Conservation (phyloP, 1,284 basidiomycete genomes). For the Coniferiporia weirii region DNA sequence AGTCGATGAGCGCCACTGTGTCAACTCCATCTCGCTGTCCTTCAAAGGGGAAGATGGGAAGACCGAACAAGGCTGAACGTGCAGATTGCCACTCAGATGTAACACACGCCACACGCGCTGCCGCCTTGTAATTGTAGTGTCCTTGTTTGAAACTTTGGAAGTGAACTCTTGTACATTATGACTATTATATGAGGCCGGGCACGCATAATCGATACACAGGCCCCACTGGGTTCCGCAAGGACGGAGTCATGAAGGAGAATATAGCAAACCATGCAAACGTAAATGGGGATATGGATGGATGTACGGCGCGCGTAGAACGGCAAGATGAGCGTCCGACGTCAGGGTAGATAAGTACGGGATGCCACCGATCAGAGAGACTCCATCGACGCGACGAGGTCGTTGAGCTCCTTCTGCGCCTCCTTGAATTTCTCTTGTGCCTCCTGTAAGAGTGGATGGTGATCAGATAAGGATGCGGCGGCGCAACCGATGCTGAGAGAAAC, state of each 20-base stretch:
- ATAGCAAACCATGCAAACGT: slow-evolving; percentile 5
- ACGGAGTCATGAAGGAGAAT: slow-evolving; percentile 3
- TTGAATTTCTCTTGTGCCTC: slow-evolving; percentile 73
- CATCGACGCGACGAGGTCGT: slow-evolving; percentile 83
- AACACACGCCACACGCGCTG: not conserved
- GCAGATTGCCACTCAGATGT: not conserved
- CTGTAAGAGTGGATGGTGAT: slow-evolving; percentile 36
- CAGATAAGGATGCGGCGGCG: slow-evolving; percentile 8
- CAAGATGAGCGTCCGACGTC: not conserved
- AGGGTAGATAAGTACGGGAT: slow-evolving; percentile 6
- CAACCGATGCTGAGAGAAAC: not conserved
- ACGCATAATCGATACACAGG: not conserved
- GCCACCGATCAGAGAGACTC: slow-evolving; percentile 60
- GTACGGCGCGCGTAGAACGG: not conserved
- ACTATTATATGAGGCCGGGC: slow-evolving; percentile 5
- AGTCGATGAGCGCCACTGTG: slow-evolving; percentile 86
- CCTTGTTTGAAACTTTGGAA: not conserved
- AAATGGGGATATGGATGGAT: not conserved
- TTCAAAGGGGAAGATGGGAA: slow-evolving; percentile 55
- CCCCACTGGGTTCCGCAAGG: not conserved
- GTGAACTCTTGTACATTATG: slow-evolving; percentile 9
- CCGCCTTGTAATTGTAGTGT: not conserved
- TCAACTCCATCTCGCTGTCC: slow-evolving; percentile 84
- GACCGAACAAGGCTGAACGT: slow-evolving; percentile 13
- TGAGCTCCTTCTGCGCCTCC: slow-evolving; percentile 78